Evolutionary conservation across 495 filamentous ascomycete genomes (phyloP), one percentile per base, ranked within the genome.

Genomic region (Oidiodendron maius): DNA sequence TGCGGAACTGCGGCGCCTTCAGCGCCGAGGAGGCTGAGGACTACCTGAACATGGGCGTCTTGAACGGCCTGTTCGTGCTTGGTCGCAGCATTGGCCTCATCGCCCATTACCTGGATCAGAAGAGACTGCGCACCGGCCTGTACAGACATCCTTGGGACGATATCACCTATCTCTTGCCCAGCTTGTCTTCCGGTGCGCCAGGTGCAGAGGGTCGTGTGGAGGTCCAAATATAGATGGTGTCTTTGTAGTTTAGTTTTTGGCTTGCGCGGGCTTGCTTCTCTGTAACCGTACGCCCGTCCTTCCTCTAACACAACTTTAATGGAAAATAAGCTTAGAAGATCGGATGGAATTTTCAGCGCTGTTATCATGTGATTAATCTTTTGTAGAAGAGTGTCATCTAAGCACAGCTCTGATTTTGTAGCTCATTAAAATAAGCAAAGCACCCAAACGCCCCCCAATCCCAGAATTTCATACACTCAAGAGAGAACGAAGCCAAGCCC

Each of bases 61-160:
- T 98, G 56, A 98, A 98, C 80, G 93, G 93, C 72, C 85, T 98
- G 44, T 98, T 98, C 79, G 93, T 98, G 18, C 80, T 98, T 39
- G 93, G 93, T 52, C 83, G 93, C 57, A 85, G 79, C 68, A 98
- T 98, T 60, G 93, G 93, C 87, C 75, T 98, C 58, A 98, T 97
- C 83, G 93, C 93, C 55, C 93, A 98, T 76, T 96, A 90, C 81
- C 85, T 98, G 57, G 93, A 98, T 71, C 93, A 98, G 78, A 98
- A 98, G 89, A 81, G 93, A 66, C 80, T 98, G 69, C 83, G 91
- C 60, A 98, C 93, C 59, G 93, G 93, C 63, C 80, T 98, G 55
- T 98, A 98, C 84, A 84, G 93, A 67, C 93, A 96, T 80, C 91
- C 91, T 64, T 96, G 89, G 90, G 91, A 95, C 66, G 89, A 94